Evolutionary conservation across 1,284 basidiomycete species (phyloP).

Genomic region (Cystobasidiaceae sp.): DNA sequence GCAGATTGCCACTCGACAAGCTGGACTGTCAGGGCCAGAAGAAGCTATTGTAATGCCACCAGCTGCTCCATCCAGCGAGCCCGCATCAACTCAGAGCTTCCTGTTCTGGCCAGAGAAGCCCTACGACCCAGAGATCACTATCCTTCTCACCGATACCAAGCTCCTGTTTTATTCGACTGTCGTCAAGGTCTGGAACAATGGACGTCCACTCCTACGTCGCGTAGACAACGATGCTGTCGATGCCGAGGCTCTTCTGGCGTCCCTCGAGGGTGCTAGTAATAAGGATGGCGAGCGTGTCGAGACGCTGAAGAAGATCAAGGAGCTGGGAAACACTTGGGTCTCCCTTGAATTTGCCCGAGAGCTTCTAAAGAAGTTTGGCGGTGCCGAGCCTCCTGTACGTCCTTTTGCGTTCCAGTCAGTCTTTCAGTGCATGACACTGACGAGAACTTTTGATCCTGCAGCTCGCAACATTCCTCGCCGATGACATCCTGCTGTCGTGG

Average conservation of each 20-base stretch:
- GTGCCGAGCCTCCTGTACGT: constrained; percentile 8
- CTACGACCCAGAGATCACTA: constrained; percentile 15
- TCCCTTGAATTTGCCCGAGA: constrained; percentile 23
- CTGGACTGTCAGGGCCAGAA: background rate
- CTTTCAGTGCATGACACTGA: background rate
- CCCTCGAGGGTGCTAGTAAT: background rate
- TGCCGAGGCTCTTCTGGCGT: constrained; percentile 9
- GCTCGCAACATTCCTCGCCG: constrained; percentile 28
- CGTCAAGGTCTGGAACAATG: background rate
- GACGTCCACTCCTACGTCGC: constrained; percentile 6
- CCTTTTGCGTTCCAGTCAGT: background rate
- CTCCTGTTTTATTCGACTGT: constrained; percentile 25
- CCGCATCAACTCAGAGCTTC: constrained; percentile 25
- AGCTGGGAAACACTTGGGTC: constrained; percentile 25
- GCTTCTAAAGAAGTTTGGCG: constrained; percentile 14
- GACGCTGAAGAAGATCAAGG: constrained; percentile 12
- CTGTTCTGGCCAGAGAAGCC: constrained; percentile 25
- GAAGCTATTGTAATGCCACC: background rate
- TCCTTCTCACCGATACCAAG: constrained; percentile 30
- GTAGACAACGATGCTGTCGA: constrained; percentile 30
- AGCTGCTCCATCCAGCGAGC: background rate
- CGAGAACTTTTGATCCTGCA: background rate
- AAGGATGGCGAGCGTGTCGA: constrained; percentile 9
- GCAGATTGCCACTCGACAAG: background rate
- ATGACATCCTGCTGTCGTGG: constrained; percentile 30